A percentile compares a stretch with the other conserved stretches of the same genome.
These are phyloP conservation scores for Pestalotiopsis sp. DNA, from an alignment of 2,329 filamentous ascomycete genomes.

Conservation along the genomic window DNA sequence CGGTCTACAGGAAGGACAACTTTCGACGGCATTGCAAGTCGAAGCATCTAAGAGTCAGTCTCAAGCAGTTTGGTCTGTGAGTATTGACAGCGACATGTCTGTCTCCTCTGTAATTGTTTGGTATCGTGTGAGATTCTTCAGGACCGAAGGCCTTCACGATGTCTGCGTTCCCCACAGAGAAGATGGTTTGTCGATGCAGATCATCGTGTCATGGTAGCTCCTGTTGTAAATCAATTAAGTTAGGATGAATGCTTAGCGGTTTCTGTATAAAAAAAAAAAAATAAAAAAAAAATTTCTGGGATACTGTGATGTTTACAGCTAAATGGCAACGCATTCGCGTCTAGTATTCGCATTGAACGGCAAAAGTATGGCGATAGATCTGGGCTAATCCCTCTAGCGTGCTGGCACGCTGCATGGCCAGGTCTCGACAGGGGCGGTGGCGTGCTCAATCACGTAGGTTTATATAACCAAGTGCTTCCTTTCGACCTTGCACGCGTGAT, in stretches of 20 bases:
- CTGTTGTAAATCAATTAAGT: no score
- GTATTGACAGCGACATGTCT: not conserved
- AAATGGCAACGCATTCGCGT: no score
- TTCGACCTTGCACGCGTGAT: not conserved
- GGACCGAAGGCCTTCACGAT: conserved; percentile 3
- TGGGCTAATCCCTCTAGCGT: not conserved
- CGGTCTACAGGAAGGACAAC: not conserved
- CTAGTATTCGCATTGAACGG: not conserved
- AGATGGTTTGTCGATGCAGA: no score
- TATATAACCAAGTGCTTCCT: not conserved
- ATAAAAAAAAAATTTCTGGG: no score
- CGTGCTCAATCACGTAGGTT: not conserved
- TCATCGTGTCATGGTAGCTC: no score
- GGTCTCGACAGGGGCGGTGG: not conserved
- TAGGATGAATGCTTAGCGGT: no score
- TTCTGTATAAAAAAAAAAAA: no score
- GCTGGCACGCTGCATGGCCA: not conserved
- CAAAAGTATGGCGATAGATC: not conserved
- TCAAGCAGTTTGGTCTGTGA: conserved; percentile 6
- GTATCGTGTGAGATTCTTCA: not conserved
- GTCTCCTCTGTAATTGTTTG: not conserved
- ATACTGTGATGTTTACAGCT: no score
- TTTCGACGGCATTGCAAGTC: not conserved
- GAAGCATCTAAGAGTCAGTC: not conserved
- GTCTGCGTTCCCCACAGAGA: no score